These are phyloP conservation scores for Backusella parvicylindrica DNA, from an alignment of 192 early-diverging fungal genomes.

Conservation along the genomic window DNA sequence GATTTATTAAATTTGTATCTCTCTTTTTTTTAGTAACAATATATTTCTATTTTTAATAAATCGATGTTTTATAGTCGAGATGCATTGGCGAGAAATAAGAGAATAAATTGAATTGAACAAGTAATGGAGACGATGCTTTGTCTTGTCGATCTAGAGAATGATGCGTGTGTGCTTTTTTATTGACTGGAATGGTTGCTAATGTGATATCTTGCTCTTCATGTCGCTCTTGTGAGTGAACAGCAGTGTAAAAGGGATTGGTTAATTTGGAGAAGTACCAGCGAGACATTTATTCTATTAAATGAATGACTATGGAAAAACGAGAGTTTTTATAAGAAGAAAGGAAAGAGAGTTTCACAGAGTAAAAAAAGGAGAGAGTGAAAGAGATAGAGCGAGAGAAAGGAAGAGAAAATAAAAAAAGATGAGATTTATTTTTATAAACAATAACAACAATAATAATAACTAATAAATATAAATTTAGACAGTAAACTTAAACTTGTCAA, in stretches of 20 bases:
- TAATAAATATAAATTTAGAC: not conserved
- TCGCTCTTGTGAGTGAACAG: not conserved
- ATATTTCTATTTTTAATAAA: not conserved
- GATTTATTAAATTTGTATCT: not conserved
- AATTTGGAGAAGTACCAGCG: not conserved
- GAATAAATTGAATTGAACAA: not conserved
- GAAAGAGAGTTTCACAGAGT: not conserved
- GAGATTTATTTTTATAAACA: no score
- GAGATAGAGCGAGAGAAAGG: not conserved
- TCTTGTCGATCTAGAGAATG: not conserved
- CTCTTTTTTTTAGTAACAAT: not conserved
- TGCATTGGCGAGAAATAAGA: not conserved
- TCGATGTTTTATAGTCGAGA: not conserved
- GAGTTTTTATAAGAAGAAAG: no score
- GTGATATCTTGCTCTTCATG: not conserved
- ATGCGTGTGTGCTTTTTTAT: not conserved
- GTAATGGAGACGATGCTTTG: not conserved
- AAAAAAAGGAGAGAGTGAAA: not conserved
- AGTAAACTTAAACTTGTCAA: not conserved
- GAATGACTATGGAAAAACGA: no score
- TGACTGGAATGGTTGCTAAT: not conserved
- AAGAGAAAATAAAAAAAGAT: no score
- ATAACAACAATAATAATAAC: no score
- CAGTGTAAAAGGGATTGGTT: not conserved
- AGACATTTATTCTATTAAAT: not conserved